These are phyloP conservation scores for Exophiala sp. DNA, from an alignment of 2,329 filamentous ascomycete species.

Conservation along the genomic window DNA sequence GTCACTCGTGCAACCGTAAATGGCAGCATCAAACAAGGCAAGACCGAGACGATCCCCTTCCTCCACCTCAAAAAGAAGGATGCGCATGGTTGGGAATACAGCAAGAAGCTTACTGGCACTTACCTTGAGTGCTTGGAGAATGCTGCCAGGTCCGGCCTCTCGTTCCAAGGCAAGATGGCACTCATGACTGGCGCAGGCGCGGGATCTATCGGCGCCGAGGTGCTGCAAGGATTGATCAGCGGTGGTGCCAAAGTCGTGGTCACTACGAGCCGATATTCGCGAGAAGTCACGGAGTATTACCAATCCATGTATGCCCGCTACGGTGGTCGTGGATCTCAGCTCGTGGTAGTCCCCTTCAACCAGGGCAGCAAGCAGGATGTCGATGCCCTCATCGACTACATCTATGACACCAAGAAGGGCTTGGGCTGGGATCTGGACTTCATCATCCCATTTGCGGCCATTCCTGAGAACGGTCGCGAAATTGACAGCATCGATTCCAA, in stretches of 20 bases:
- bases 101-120: constrained; percentile 90
- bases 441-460: constrained; percentile 92
- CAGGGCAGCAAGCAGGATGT: constrained; percentile 98
- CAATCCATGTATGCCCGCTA: constrained; percentile 96
- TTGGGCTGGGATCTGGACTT: constrained; percentile 98
- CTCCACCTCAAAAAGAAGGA: constrained; percentile 92
- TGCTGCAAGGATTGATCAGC: constrained; percentile 89
- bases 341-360: constrained; percentile 98
- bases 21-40: constrained; percentile 64
- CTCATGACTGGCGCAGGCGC: constrained; percentile 98
- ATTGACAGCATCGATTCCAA: constrained; percentile 96
- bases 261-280: constrained; percentile 92
- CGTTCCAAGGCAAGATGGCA: constrained; percentile 89
- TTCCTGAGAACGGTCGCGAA: constrained; percentile 94
- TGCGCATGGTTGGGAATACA: constrained; percentile 96
- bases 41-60: constrained; percentile 96
- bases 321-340: constrained; percentile 87
- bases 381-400: constrained; percentile 87
- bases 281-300: constrained; percentile 98
- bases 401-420: constrained; percentile 93
- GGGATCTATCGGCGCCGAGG: constrained; percentile 94
- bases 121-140: constrained; percentile 91
- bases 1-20: constrained; percentile 42
- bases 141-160: constrained; percentile 79
- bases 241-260: constrained; percentile 96